A percentile compares a stretch with the other conserved stretches of the same genome.
These are phyloP conservation scores for Ziziphus jujuba DNA, from an alignment of 306 rosid genomes.

Conservation along the genomic window DNA sequence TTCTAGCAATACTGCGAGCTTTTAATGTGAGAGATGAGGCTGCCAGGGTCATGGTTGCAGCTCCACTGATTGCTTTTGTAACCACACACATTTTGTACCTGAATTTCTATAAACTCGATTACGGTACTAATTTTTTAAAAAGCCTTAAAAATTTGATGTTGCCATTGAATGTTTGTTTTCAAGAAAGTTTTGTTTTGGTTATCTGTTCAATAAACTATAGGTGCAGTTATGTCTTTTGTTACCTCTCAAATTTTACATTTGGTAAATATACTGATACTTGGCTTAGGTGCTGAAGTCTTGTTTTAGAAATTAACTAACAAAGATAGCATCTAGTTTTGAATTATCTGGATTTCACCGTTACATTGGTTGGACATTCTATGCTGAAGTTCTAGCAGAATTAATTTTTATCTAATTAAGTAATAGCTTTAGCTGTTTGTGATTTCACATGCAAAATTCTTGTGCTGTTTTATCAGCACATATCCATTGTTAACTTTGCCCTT, in stretches of 20 bases:
- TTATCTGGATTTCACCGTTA: too few relatives aligned
- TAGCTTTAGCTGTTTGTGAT: conserved; percentile 1
- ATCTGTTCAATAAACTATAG: too few relatives aligned
- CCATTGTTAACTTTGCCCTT: neutral
- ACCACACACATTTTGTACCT: conserved; percentile 90
- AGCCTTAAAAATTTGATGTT: neutral
- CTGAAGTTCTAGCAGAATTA: too few relatives aligned
- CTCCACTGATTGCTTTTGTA: conserved; percentile 82
- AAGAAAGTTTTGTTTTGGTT: neutral
- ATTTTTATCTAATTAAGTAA: neutral
- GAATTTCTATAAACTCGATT: conserved; percentile 72
- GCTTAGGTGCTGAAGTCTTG: too few relatives aligned
- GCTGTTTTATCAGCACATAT: conserved; percentile 1
- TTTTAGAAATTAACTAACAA: too few relatives aligned
- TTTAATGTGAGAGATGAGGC: conserved; percentile 86
- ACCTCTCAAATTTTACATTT: too few relatives aligned
- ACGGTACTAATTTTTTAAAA: conserved; percentile 45
- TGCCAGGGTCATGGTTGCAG: conserved; percentile 88
- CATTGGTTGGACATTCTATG: too few relatives aligned
- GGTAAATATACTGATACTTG: too few relatives aligned
- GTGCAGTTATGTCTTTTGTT: too few relatives aligned
- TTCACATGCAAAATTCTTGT: conserved; percentile 6
- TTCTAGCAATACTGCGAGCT: conserved; percentile 63
- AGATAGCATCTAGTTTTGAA: too few relatives aligned
- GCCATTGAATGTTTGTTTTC: too few relatives aligned